Conservation (phyloP, 2,329 filamentous ascomycete species). For the Dactylellina haptotyla region DNA sequence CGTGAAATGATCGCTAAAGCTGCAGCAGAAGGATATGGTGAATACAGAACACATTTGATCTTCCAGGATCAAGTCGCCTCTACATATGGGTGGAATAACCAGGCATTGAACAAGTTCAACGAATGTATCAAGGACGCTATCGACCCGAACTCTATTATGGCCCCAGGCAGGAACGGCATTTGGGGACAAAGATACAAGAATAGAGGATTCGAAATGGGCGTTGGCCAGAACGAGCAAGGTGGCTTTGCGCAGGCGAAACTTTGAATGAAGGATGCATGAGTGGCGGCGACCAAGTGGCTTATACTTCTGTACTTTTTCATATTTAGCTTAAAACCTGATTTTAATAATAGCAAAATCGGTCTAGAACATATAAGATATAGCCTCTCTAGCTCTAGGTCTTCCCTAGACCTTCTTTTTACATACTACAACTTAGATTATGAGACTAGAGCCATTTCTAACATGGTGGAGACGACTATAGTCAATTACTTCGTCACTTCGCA, state of each 20-base stretch:
- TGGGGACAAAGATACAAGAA: conserved; percentile 61
- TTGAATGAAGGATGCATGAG: not conserved
- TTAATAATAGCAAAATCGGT: no score
- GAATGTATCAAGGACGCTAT: conserved; percentile 64
- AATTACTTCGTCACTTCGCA: no score
- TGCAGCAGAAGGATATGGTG: conserved; percentile 63
- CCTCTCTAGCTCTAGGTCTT: no score
- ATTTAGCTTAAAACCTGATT: no score
- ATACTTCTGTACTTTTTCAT: no score
- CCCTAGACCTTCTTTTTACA: no score
- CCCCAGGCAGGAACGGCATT: conserved; percentile 65
- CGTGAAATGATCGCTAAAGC: conserved; percentile 62
- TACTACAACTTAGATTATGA: no score
- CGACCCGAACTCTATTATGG: conserved; percentile 65
- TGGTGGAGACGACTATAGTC: no score
- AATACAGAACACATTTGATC: conserved; percentile 65
- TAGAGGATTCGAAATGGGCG: conserved; percentile 59
- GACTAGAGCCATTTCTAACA: no score
- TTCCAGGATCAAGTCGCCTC: conserved; percentile 64
- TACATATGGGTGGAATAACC: conserved; percentile 63
- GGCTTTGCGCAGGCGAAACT: conserved; percentile 4
- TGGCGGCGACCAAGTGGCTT: no score
- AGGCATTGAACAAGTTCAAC: conserved; percentile 63
- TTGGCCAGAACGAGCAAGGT: conserved; percentile 1
- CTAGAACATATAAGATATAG: no score